Evolutionary conservation across 768 basidiomycete species (phyloP).

Genomic region (Astraeus odoratus): DNA sequence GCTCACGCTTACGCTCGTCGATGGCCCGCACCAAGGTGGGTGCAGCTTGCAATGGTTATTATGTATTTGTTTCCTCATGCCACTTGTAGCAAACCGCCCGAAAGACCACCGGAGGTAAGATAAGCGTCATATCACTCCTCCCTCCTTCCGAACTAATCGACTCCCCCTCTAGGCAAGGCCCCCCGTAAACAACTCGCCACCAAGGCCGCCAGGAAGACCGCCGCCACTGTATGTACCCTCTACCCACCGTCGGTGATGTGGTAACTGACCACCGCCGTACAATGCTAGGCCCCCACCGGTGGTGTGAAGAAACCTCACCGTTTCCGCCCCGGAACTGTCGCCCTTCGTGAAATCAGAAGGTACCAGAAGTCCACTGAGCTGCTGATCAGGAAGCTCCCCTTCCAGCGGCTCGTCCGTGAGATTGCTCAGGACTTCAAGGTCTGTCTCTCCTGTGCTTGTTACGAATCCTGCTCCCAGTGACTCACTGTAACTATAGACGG

Average conservation of each 20-base stretch:
- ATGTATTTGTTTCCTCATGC: conserved; percentile 6
- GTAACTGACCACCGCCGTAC: conserved; percentile 8
- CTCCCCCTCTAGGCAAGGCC: conserved; percentile 57
- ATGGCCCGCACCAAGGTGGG: conserved; percentile 90
- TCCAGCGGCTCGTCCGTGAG: conserved; percentile 97
- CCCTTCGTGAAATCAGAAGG: conserved; percentile 96
- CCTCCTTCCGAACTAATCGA: conserved; percentile 14
- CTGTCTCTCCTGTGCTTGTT: conserved; percentile 8
- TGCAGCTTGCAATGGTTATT: background rate
- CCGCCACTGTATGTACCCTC: conserved; percentile 46
- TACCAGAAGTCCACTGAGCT: conserved; percentile 99
- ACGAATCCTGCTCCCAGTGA: background rate
- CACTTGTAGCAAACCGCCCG: conserved; percentile 86
- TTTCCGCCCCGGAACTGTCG: conserved; percentile 97
- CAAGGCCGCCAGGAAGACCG: conserved; percentile 91
- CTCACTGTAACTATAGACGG: conserved; percentile 44
- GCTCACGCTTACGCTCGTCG: background rate
- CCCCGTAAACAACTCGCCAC: conserved; percentile 94
- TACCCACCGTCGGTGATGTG: background rate
- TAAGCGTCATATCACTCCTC: conserved; percentile 11
- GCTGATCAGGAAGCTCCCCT: conserved; percentile 98
- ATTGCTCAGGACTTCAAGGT: conserved; percentile 98
- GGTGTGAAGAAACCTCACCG: conserved; percentile 99
- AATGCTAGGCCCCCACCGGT: conserved; percentile 65
- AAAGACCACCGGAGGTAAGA: conserved; percentile 94